Evolutionary conservation across 2,329 filamentous ascomycete genomes (phyloP).

Genomic region (Fusarium sororula): DNA sequence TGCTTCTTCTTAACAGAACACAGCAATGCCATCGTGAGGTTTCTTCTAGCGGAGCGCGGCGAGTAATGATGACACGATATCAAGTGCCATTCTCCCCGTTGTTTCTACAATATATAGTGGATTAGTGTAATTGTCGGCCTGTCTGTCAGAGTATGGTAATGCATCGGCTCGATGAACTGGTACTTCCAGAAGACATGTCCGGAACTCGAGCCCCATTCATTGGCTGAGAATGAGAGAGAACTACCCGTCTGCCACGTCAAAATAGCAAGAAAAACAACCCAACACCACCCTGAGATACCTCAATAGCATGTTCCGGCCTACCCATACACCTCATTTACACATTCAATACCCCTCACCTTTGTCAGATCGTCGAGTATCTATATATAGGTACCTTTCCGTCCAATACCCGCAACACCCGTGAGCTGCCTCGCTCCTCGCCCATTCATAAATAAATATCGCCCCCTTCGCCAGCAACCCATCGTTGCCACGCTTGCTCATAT

Average conservation of each 20-base stretch:
- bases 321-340: constrained; percentile 12
- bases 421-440: background rate
- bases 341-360: background rate
- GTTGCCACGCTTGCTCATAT: constrained; percentile 87
- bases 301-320: constrained; percentile 5
- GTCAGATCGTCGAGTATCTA: background rate
- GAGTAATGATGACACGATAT: background rate
- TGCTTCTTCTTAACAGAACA: background rate
- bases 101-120: constrained; percentile 8
- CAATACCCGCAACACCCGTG: background rate
- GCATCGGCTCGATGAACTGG: constrained; percentile 7
- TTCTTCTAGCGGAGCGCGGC: background rate
- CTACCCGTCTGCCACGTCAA: background rate
- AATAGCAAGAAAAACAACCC: constrained; percentile 13
- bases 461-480: constrained; percentile 86
- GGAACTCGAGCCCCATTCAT: background rate
- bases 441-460: constrained; percentile 86
- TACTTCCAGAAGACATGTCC: background rate
- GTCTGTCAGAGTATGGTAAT: background rate
- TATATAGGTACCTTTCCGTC: background rate
- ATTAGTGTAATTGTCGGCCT: background rate
- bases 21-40: background rate
- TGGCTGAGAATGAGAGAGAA: background rate
- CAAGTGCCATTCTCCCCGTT: constrained; percentile 4
- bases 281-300: constrained; percentile 9